Base-by-base conservation (phyloP, 768 basidiomycete species). In the Pulveroboletus sp. region DNA sequence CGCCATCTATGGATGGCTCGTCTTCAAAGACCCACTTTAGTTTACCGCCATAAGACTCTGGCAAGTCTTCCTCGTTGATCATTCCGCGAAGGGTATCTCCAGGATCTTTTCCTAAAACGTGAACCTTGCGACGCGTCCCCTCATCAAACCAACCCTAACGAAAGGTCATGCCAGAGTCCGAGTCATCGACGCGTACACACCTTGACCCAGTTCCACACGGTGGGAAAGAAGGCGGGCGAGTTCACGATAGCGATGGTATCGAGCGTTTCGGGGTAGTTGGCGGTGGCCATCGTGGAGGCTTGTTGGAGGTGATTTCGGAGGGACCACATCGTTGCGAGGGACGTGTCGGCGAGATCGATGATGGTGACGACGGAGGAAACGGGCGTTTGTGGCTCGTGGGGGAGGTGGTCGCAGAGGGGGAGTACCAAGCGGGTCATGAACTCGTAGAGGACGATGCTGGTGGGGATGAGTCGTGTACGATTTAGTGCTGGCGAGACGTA, bases 121-220 rank as follows among this genome's bases (percentile, higher is more conserved):
- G 80, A 27, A 94, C 83, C 72, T 93, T 93, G 50, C 75, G 75
- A 16, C 84, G 79, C 12, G 88, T 90, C 36, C 79, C 80, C 62
- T 85, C 83, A 60, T 91, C 90, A 64, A 90, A 90, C 84, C 85
- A 89, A 23, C 75, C 78, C 80, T 86, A 56, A 7, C 25, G 21
- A 39, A 36, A 20, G 16, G 17, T 39, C 36, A 33, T 10, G 27
- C 19, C n/a, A n/a, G n/a, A n/a, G n/a, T n/a, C n/a, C n/a, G n/a
- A n/a, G 9, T 8, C 25, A 33, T 35, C 6, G 8, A 12, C 17
- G 50, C 69, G 34, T 49, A 82, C 69, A 33, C 49, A 82, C 85
- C 73, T 87, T 89, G 62, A 92, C 75, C 90, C 90, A 92, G 27
- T 75, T 76, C 90, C 90, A 93, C 10, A 92, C 72, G 2, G 84